phyloP scores from a whole-genome alignment of 495 filamentous ascomycete species.

The Trichoderma asperelloides region DNA sequence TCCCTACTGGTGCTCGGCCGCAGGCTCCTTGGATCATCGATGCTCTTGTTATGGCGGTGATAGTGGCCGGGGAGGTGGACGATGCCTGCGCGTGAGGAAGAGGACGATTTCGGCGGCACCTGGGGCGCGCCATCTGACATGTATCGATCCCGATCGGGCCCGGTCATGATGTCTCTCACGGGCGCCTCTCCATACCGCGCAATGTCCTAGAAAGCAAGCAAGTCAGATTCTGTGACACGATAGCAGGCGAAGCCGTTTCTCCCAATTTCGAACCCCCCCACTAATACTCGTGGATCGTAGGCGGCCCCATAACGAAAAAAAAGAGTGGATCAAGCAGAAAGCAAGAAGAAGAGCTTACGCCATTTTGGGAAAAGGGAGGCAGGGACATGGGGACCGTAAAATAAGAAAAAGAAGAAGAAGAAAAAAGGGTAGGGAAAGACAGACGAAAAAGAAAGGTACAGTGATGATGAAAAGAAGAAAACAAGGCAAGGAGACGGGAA shows the following conservation, averaged over 20 bases:
- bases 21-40: conserved; percentile 57
- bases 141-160: conserved; percentile 60
- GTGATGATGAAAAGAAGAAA: neutral
- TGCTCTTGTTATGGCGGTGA: conserved; percentile 67
- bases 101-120: conserved; percentile 40
- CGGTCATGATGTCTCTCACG: conserved; percentile 61
- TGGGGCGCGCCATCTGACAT: conserved; percentile 33
- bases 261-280: conserved; percentile 2
- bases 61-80: conserved; percentile 53
- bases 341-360: neutral
- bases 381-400: neutral
- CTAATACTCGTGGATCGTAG: conserved; percentile 4
- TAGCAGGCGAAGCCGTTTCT: neutral
- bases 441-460: neutral
- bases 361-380: conserved; percentile 4
- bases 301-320: conserved; percentile 7
- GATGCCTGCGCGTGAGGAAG: conserved; percentile 41
- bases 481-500: conserved; percentile 2
- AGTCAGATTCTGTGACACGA: neutral
- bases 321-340: neutral
- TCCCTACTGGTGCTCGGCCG: conserved; percentile 61
- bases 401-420: conserved; percentile 7
- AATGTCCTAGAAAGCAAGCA: conserved; percentile 50
- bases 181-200: conserved; percentile 75
- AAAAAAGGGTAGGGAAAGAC: neutral